Base-by-base conservation (phyloP, 495 filamentous ascomycete genomes). In the Neurospora sp. region DNA sequence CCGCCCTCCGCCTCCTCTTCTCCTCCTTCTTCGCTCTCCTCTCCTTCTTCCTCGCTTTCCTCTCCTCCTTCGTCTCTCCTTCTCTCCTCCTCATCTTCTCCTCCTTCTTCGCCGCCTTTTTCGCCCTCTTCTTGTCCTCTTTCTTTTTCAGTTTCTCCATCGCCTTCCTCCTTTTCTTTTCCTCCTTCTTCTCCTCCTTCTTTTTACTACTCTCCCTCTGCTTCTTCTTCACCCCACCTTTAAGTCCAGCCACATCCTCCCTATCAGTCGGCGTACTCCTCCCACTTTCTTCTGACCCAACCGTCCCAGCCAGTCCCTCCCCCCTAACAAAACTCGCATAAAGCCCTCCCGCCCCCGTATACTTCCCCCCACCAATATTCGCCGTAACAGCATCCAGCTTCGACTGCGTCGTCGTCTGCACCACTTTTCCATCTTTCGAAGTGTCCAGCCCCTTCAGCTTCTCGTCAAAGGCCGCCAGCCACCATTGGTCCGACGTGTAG, bases 311-410 rank as follows among this genome's bases (percentile, higher is more conserved):
- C 71, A 97, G 81, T 44, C 86, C 82, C 72, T 92, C 89, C 20
- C 94, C 94, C 72, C 86, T 86, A 12, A 97, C 92, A 79, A 97
- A 97, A 72, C 87, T 89, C 18, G 90, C 88, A 80, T 97, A 97
- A 7, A 97, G 84, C 38, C 93, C 91, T 40, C 84, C 83, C 0
- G 77, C 77, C 1, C 87, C 84, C 38, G 81, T 82, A 68, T 85
- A 85, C 68, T 84, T 85, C 40, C 80, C 83, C 39, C 78, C 75
- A 22, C 80, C 82, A n/a, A 41, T 68, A n/a, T 44, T 70, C 39
- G 77, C 83, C 68, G 82, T 80, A 16, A 88, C 81, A 69, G 85
- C 84, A 73, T 88, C 83, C 48, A 90, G 81, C 69, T 86, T 86
- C 40, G 87, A 85, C 18, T 80, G 81, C 11, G 81, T 84, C 1